phyloP scores from a whole-genome alignment of 345 rosid genomes.

The Eucalyptus sideroxylon region DNA sequence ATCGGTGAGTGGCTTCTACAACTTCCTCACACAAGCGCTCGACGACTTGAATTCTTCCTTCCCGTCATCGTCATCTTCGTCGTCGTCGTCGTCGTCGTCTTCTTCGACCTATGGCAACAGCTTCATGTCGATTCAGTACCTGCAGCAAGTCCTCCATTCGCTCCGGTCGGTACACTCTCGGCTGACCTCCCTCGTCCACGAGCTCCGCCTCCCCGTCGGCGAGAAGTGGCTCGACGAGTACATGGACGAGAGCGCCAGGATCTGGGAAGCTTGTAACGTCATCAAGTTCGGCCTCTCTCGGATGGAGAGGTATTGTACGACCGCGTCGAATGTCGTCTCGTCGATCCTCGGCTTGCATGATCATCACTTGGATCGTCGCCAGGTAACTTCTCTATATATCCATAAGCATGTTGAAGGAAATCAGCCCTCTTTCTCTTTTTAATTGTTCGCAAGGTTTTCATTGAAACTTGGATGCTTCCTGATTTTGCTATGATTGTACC shows the following conservation, averaged over 20 bases:
- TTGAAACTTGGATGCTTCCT: not conserved
- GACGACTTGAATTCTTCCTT: slow-evolving; percentile 30
- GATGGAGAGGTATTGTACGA: slow-evolving; percentile 22
- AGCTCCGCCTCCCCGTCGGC: slow-evolving; percentile 48
- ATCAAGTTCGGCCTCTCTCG: slow-evolving; percentile 38
- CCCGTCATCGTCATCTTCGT: not conserved
- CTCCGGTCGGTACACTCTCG: slow-evolving; percentile 41
- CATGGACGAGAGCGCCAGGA: slow-evolving; percentile 62
- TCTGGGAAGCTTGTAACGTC: slow-evolving; percentile 48
- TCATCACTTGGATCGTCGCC: slow-evolving; percentile 19
- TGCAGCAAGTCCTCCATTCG: slow-evolving; percentile 24
- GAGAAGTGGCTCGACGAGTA: slow-evolving; percentile 67
- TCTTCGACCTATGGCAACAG: not conserved
- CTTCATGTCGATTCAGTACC: slow-evolving; percentile 40
- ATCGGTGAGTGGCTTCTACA: slow-evolving; percentile 39
- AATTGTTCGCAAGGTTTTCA: not conserved
- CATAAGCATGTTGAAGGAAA: not conserved
- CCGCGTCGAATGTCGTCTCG: slow-evolving; percentile 23
- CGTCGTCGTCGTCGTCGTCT: not conserved
- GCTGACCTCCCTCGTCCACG: slow-evolving; percentile 38
- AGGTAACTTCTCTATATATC: slow-evolving; percentile 10
- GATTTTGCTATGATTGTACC: not conserved
- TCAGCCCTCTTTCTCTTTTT: not conserved
- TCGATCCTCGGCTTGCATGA: slow-evolving; percentile 14
- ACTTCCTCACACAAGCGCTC: slow-evolving; percentile 19